Evolutionary conservation across 495 filamentous ascomycete genomes (phyloP), one percentile per base, ranked within the genome.

Genomic region (Mycothermus thermophilus): DNA sequence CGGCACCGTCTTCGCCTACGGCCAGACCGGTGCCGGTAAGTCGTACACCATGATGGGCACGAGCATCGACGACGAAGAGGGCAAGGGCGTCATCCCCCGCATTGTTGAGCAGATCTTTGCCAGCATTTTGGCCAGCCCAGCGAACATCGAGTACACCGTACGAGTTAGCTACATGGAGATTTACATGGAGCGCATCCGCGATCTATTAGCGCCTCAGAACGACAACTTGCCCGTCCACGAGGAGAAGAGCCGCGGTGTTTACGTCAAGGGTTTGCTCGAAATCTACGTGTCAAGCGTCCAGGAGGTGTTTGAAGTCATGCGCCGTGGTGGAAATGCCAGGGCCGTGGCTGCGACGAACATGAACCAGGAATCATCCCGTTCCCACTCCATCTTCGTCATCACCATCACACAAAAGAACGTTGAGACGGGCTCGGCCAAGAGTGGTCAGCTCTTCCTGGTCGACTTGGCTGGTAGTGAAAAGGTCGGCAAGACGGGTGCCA

Each of bases 151-250:
- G 57, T 97, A 95, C 57, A 96, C 85, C 13, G 90, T 97, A 23
- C 73, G 83, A 32, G 90, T 97, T 39, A 93, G 86, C 52, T 97
- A 97, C 58, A 96, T 97, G 90, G 90, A 97, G 59, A 96, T 97
- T 40, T 97, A 97, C 63, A 97, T 97, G 90, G 90, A 97, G 61
- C 76, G 79, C 34, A 95, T 97, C 60, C 76, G 88, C 48, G 90
- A 97, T 76, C 64, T 97, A 16, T 54, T 97, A 40, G 76, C 76
- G 8, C 90, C 90, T 7, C 77, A 82, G 21, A 93, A 96, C 55
- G 92, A 96, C 62, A 96, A 96, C 50, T 62, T 97, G 25, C 88
- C 90, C 2, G 76, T 97, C 2, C 90, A 97, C 60, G 90, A 97
- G 49, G 90, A 97, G 59, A 94, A 94, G 72, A 85, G 78, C 48